Conservation (phyloP, 306 rosid genomes). For the Trifolium dubium region DNA sequence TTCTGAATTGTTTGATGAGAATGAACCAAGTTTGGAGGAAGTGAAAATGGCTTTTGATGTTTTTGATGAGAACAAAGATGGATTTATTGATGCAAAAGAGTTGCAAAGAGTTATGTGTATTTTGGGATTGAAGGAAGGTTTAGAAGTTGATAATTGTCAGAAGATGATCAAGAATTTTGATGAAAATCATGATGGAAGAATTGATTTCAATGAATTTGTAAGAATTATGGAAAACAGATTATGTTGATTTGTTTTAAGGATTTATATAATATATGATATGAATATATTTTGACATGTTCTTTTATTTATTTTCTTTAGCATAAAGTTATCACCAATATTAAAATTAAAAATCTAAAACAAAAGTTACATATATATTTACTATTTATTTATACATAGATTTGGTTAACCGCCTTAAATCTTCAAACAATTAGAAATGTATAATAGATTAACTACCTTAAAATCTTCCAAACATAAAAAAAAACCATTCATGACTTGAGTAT, state of each 20-base stretch:
- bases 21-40: slow-evolving; percentile 85
- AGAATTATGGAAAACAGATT: slow-evolving; percentile 73
- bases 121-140: slow-evolving; percentile 64
- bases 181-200: slow-evolving; percentile 67
- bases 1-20: slow-evolving; percentile 71
- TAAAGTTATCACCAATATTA: too few species aligned
- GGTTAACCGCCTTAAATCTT: too few species aligned
- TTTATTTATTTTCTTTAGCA: slow-evolving; percentile 12
- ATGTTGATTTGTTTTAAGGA: slow-evolving; percentile 44
- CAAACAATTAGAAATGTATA: too few species aligned
- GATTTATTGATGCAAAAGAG: slow-evolving; percentile 74
- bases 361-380: too few species aligned
- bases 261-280: slow-evolving; percentile 15
- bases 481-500: too few species aligned
- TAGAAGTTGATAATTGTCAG: slow-evolving; percentile 55
- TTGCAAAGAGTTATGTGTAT: slow-evolving; percentile 64
- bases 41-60: slow-evolving; percentile 86
- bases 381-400: too few species aligned
- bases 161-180: slow-evolving; percentile 71
- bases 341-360: too few species aligned
- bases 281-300: slow-evolving; percentile 15
- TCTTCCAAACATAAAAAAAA: too few species aligned
- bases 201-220: slow-evolving; percentile 78
- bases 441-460: too few species aligned
- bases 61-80: slow-evolving; percentile 81